Percentiles rank a stretch among this genome's conserved stretches.
phyloP scores from a whole-genome alignment of 139 green algal genomes.

The Chlamydomonas sp. region DNA sequence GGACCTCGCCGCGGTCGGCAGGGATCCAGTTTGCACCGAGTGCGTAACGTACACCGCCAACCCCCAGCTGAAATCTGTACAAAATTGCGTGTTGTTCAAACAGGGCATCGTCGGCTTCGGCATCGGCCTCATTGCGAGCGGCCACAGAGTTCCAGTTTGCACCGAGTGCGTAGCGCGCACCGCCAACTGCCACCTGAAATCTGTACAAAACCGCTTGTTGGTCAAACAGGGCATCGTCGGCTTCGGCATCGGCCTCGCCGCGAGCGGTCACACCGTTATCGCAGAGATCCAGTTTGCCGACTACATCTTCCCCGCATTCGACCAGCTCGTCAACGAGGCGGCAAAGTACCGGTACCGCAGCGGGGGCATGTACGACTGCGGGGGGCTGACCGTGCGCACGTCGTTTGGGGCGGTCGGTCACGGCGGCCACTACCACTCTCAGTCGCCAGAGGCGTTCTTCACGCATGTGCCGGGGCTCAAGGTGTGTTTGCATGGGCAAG shows the following conservation, averaged over 20 bases:
- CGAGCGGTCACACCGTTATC: conserved; percentile 63
- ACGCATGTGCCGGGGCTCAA: conserved; percentile 80
- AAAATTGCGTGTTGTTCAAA: too few species aligned
- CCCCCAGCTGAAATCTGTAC: too few species aligned
- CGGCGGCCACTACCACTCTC: conserved; percentile 91
- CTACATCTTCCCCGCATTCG: conserved; percentile 92
- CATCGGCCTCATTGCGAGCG: too few species aligned
- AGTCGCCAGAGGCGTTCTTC: conserved; percentile 92
- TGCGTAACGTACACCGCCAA: too few species aligned
- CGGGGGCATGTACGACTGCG: conserved; percentile 69
- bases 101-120: too few species aligned
- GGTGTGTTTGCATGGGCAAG: too few species aligned
- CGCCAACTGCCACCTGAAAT: too few species aligned
- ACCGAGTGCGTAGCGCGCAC: too few species aligned
- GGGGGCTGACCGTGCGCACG: conserved; percentile 79
- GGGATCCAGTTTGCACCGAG: too few species aligned
- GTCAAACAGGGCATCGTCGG: conserved; percentile 37
- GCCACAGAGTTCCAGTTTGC: too few species aligned
- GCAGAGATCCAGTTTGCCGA: conserved; percentile 91
- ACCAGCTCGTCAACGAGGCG: conserved; percentile 90
- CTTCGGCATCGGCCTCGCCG: conserved; percentile 79
- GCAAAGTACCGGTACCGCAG: conserved; percentile 89
- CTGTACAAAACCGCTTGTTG: too few species aligned
- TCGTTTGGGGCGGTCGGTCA: conserved; percentile 90
- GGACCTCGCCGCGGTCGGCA: too few species aligned